Conservation (phyloP, 108 stramenopile species). For the Heterococcus sp. region DNA sequence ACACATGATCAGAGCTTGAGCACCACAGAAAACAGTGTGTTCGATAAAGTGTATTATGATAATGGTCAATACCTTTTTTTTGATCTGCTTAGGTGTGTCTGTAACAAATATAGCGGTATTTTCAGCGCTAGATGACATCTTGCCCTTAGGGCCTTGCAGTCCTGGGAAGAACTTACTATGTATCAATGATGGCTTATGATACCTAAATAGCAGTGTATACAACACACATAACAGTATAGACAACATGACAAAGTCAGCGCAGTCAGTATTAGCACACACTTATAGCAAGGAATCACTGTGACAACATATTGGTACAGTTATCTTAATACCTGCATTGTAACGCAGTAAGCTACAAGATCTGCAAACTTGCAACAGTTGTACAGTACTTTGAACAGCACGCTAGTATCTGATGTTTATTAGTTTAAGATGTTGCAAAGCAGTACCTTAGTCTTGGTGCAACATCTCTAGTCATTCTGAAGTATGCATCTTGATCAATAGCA, state of each 20-base stretch:
- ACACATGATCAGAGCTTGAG: too few species aligned
- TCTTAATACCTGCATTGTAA: too few species aligned
- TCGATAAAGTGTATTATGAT: too few species aligned
- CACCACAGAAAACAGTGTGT: too few species aligned
- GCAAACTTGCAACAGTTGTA: not conserved
- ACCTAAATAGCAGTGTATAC: too few species aligned
- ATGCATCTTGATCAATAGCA: constrained; percentile 98
- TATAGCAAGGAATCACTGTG: not conserved
- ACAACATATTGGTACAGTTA: too few species aligned
- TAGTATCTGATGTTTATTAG: too few species aligned
- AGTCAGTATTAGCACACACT: not conserved
- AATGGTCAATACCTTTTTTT: too few species aligned
- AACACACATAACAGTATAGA: too few species aligned
- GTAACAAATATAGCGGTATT: constrained; percentile 92
- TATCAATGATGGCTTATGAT: constrained; percentile 87
- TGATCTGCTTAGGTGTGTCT: constrained; percentile 75
- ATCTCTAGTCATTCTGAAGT: constrained; percentile 98
- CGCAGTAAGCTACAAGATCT: not conserved
- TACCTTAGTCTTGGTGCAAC: constrained; percentile 72
- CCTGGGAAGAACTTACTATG: constrained; percentile 99
- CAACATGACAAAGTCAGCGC: not conserved
- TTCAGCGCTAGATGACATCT: constrained; percentile 81
- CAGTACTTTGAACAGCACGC: not conserved
- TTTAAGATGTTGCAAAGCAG: too few species aligned
- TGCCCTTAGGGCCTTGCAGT: constrained; percentile 87